Conservation (phyloP, 2,329 filamentous ascomycete species). For the Aspergillus sclerotialis region DNA sequence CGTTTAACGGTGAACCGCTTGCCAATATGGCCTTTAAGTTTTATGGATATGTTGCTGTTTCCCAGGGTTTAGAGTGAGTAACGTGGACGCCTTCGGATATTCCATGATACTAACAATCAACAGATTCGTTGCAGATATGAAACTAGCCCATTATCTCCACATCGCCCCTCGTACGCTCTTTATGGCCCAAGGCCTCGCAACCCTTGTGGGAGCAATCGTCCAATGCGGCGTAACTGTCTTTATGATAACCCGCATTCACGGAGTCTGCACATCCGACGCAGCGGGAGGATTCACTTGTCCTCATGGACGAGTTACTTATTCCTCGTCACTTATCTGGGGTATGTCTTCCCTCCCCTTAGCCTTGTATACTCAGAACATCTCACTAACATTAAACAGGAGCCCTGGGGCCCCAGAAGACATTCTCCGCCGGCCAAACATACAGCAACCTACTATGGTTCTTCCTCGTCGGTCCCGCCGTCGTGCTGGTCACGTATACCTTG, state of each 20-base stretch:
- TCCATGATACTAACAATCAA: neutral
- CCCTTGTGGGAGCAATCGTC: conserved; percentile 42
- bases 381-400: conserved; percentile 34
- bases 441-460: conserved; percentile 63
- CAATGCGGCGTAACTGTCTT: conserved; percentile 46
- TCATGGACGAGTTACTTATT: conserved; percentile 55
- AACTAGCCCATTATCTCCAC: conserved; percentile 48
- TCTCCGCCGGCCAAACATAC: conserved; percentile 57
- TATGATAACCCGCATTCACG: conserved; percentile 40
- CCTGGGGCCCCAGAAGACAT: conserved; percentile 63
- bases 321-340: conserved; percentile 65
- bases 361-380: neutral
- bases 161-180: conserved; percentile 46
- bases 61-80: conserved; percentile 48
- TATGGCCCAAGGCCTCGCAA: conserved; percentile 45
- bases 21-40: conserved; percentile 62
- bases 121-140: conserved; percentile 60
- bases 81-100: neutral
- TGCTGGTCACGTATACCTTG: conserved; percentile 53
- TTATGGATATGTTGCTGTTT: conserved; percentile 62
- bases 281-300: conserved; percentile 56
- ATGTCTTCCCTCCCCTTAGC: conserved; percentile 2
- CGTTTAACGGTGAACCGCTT: conserved; percentile 40
- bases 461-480: conserved; percentile 57
- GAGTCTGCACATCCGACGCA: conserved; percentile 48